These are phyloP conservation scores for Bipolaris oryzae DNA, from an alignment of 2,329 filamentous ascomycete genomes.

Conservation along the genomic window DNA sequence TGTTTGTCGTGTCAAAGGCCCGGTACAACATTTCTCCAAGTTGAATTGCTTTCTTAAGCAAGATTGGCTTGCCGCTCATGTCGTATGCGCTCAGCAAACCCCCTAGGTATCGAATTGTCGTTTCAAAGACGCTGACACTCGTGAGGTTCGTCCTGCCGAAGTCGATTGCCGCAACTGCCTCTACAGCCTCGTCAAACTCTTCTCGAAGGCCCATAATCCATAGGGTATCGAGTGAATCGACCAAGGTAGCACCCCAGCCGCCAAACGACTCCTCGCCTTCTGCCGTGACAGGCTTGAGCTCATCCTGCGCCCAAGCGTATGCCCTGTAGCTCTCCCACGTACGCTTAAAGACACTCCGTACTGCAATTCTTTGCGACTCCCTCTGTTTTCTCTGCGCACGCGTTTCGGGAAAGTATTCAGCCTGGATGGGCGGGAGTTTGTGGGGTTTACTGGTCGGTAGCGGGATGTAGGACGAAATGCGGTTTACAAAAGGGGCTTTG, in stretches of 20 bases:
- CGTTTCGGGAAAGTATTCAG: constrained; percentile 47
- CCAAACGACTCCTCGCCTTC: constrained; percentile 51
- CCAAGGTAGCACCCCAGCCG: constrained; percentile 56
- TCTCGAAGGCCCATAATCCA: constrained; percentile 57
- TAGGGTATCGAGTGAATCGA: constrained; percentile 55
- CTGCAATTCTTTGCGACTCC: constrained; percentile 43
- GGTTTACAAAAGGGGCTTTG: constrained; percentile 50
- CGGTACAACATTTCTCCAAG: constrained; percentile 53
- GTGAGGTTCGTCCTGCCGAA: constrained; percentile 49
- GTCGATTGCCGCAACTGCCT: constrained; percentile 53
- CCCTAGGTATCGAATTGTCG: constrained; percentile 53
- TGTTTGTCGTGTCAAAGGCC: constrained; percentile 55
- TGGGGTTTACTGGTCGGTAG: constrained; percentile 48
- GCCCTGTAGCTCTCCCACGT: constrained; percentile 53
- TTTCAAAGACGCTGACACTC: constrained; percentile 59
- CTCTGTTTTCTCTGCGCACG: constrained; percentile 29
- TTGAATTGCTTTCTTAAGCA: constrained; percentile 48
- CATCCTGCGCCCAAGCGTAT: constrained; percentile 55
- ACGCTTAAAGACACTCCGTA: constrained; percentile 51
- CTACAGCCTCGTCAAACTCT: constrained; percentile 56
- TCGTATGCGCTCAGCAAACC: constrained; percentile 48
- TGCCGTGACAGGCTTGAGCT: constrained; percentile 52
- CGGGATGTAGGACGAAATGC: constrained; percentile 41
- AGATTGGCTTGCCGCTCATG: constrained; percentile 41
- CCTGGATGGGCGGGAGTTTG: constrained; percentile 51